Percentiles rank a stretch among this genome's conserved stretches.
Evolutionary conservation across 352 stramenopile species (phyloP).

Genomic region (Pythium brachiatum): DNA sequence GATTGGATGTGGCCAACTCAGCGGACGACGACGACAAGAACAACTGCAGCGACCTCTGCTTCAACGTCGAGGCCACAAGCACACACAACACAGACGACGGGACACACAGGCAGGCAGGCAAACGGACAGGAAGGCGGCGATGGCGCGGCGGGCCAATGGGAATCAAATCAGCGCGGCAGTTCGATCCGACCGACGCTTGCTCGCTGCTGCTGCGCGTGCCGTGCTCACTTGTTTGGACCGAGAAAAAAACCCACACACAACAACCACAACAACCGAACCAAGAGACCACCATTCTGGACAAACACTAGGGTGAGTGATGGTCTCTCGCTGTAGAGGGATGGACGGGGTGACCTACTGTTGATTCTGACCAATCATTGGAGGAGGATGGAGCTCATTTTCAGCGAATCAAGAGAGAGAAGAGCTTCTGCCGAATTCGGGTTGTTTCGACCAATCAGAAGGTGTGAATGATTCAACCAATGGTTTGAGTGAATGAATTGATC

Average conservation of each 20-base stretch:
- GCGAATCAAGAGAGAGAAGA: conserved; percentile 2
- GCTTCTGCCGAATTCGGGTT: neutral
- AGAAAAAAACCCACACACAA: conserved; percentile 21
- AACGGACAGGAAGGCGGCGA: neutral
- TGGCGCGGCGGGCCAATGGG: conserved; percentile 16
- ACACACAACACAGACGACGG: conserved; percentile 20
- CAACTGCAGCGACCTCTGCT: conserved; percentile 2
- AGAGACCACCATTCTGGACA: conserved; percentile 21
- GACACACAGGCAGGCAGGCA: conserved; percentile 10
- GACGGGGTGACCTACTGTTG: neutral
- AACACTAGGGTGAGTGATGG: conserved; percentile 25
- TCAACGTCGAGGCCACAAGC: conserved; percentile 19
- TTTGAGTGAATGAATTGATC: neutral
- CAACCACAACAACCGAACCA: conserved; percentile 12
- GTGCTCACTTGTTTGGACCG: conserved; percentile 9
- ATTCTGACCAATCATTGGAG: conserved; percentile 3
- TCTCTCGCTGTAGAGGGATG: neutral
- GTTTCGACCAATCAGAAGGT: conserved; percentile 11
- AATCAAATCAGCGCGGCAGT: neutral
- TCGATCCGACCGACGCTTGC: conserved; percentile 2
- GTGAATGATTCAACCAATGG: neutral
- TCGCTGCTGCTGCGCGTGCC: too few relatives aligned
- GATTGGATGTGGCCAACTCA: conserved; percentile 1
- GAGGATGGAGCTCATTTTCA: neutral
- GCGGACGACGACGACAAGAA: neutral